These are phyloP conservation scores for Sphagnum fallax DNA, from an alignment of 228 moss, liverwort and hornwort genomes.

Conservation along the genomic window DNA sequence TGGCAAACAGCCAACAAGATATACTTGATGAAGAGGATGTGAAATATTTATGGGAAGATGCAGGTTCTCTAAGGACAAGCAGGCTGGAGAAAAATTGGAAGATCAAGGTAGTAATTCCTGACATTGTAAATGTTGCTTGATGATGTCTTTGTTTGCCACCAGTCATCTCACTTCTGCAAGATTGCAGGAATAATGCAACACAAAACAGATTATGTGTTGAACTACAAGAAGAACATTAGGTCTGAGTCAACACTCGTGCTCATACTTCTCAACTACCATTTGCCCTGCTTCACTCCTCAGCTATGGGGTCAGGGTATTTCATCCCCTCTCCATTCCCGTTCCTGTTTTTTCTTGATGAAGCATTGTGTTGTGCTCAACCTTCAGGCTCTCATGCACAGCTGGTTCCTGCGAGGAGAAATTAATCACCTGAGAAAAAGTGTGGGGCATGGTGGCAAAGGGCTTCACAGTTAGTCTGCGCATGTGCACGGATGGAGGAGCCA, in stretches of 20 bases:
- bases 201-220: slow-evolving; percentile 20
- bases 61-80: too few species aligned
- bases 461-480: slow-evolving; percentile 57
- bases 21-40: too few species aligned
- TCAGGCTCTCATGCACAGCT: not conserved
- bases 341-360: too few species aligned
- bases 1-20: too few species aligned
- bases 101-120: too few species aligned
- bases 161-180: too few species aligned
- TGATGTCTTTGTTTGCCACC: too few species aligned
- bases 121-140: too few species aligned
- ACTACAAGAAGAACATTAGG: not conserved
- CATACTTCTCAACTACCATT: slow-evolving; percentile 58
- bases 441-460: slow-evolving; percentile 17
- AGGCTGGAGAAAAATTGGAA: too few species aligned
- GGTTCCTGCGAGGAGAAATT: not conserved
- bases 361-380: too few species aligned
- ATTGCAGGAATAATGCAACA: slow-evolving; percentile 39
- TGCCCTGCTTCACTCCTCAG: slow-evolving; percentile 62
- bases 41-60: too few species aligned
- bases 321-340: not conserved
- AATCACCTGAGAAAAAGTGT: not conserved
- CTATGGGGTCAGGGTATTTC: slow-evolving; percentile 74
- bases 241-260: slow-evolving; percentile 39
- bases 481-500: slow-evolving; percentile 94